Percentiles rank a stretch among this genome's conserved stretches.
phyloP scores from a whole-genome alignment of 306 rosid genomes.

The Corylus heterophylla region DNA sequence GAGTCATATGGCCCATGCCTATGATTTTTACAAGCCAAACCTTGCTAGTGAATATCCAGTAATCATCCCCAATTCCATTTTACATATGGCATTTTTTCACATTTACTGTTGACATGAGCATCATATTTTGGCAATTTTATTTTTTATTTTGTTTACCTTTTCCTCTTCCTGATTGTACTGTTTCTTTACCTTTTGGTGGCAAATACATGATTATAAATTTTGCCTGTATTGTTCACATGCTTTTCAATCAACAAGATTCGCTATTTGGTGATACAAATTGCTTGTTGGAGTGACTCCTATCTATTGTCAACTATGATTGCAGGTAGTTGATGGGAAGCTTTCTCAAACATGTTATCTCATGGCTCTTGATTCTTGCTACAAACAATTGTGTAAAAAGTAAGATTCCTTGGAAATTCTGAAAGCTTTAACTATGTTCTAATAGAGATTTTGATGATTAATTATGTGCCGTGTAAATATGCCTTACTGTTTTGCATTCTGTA shows the following conservation, averaged over 20 bases:
- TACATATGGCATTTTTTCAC: neutral
- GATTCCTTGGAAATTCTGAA: constrained; percentile 22
- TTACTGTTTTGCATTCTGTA: constrained; percentile 39
- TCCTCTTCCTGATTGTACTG: neutral
- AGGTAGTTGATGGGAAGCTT: constrained; percentile 99
- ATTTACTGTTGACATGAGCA: neutral
- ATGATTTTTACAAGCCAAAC: constrained; percentile 97
- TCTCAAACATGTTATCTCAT: constrained; percentile 95
- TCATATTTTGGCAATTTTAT: neutral
- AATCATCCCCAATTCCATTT: constrained; percentile 19
- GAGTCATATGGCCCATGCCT: constrained; percentile 90
- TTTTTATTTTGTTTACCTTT: neutral
- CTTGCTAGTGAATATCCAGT: constrained; percentile 99
- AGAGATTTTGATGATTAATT: constrained; percentile 3
- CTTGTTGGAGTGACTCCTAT: constrained; percentile 21
- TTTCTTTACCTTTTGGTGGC: neutral
- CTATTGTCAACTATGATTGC: constrained; percentile 23
- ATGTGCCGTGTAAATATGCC: constrained; percentile 20
- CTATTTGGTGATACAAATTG: constrained; percentile 21
- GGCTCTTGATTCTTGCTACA: constrained; percentile 95
- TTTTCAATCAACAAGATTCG: neutral
- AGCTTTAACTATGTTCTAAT: constrained; percentile 1
- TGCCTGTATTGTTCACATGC: neutral
- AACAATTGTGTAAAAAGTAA: constrained; percentile 70
- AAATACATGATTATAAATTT: neutral